Percentiles rank a stretch among this genome's conserved stretches.
phyloP scores from a whole-genome alignment of 2,329 filamentous ascomycete genomes.

The Colletotrichum somersetense region DNA sequence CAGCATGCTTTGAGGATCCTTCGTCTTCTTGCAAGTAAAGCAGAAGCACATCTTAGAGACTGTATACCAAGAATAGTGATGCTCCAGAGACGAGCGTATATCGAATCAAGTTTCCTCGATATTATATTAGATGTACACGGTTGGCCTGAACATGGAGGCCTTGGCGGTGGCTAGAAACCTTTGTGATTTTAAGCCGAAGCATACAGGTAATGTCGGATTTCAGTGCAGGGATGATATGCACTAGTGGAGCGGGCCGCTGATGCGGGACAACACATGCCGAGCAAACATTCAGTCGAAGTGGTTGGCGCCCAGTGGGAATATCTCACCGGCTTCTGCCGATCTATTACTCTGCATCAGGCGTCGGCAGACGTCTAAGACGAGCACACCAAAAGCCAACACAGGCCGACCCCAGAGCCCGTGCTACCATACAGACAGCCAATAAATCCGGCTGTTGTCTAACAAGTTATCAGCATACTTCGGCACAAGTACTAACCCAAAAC shows the following conservation, averaged over 20 bases:
- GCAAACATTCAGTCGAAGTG: background rate
- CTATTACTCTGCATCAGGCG: background rate
- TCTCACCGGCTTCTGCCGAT: background rate
- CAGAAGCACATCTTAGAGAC: background rate
- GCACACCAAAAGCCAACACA: too few species aligned
- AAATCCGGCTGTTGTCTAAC: background rate
- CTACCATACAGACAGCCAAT: background rate
- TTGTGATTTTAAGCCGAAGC: too few species aligned
- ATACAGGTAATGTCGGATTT: background rate
- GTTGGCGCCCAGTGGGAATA: background rate
- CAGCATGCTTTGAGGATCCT: too few species aligned
- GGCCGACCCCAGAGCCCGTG: too few species aligned
- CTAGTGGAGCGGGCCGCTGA: background rate
- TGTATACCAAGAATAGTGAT: background rate
- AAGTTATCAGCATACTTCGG: background rate
- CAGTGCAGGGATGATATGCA: background rate
- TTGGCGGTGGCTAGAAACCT: background rate
- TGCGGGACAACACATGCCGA: background rate
- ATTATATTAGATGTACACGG: background rate
- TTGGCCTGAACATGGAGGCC: background rate
- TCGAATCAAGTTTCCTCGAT: background rate
- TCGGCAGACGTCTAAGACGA: background rate
- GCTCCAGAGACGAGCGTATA: rapidly evolving
- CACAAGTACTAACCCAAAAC: too few species aligned
- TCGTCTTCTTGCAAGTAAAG: background rate